Evolutionary conservation across 345 rosid species (phyloP).

Genomic region (Eucalyptus regnans): DNA sequence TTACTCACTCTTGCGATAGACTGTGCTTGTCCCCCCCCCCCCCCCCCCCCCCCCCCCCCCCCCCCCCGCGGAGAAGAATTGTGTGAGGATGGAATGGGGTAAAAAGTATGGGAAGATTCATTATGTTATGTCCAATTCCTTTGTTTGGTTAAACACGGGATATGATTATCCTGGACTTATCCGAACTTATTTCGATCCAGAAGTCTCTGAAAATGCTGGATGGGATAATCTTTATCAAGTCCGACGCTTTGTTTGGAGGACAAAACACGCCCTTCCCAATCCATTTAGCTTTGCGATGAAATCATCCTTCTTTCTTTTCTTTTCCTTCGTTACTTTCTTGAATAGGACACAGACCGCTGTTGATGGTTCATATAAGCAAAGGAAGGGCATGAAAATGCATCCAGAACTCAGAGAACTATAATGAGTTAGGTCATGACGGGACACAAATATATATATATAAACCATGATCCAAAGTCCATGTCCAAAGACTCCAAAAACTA

Average conservation of each 20-base stretch:
- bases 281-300: no score
- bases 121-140: background rate
- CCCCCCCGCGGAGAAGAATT: background rate
- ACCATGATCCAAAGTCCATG: background rate
- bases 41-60: accelerated
- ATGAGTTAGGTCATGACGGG: background rate
- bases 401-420: background rate
- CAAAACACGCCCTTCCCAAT: background rate
- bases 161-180: background rate
- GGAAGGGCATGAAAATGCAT: background rate
- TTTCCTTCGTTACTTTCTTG: background rate
- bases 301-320: no score
- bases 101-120: background rate
- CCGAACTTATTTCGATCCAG: background rate
- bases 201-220: background rate
- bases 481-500: background rate
- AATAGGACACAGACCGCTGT: background rate
- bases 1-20: no score
- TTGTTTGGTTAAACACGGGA: background rate
- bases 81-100: background rate
- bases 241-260: background rate
- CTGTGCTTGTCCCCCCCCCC: accelerated
- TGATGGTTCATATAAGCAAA: background rate
- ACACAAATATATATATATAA: background rate
- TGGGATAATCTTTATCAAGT: background rate